Base-by-base conservation (phyloP, 2,329 filamentous ascomycete species). In the Penicillium sp. region DNA sequence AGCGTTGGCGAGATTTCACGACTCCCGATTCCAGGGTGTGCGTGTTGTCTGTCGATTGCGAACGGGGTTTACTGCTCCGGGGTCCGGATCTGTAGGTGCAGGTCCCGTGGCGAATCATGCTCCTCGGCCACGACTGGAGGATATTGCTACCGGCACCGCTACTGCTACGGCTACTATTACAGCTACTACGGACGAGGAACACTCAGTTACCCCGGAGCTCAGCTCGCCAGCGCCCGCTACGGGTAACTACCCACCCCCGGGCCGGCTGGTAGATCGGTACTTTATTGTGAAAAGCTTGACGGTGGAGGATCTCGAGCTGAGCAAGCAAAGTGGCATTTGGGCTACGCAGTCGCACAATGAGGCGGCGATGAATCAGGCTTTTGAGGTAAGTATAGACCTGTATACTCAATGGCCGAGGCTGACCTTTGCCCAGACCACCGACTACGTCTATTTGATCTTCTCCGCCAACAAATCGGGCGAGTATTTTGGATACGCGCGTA, bases 381-480 rank as follows among this genome's bases (percentile, higher is more conserved):
- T 88, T 72, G 82, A 89, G 78, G 91, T 92, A 73, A 69, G 80
- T 66, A 12, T 22, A 28, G 25, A 45, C 17, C 14, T 25, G 11
- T 38, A 17, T 14, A 3, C 19, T 26, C 11, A 48, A 19, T 46
- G 11, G 19, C n/a, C 11, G 28, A 25, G 16, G 7, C 11, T 50
- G 30, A 50, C 28, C 16, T 35, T 19, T 14, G 8, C n/a, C 3
- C 17, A 96, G 91, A 78, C 80, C 10, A 84, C 87, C 14, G 90
- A 95, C 50, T 90, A 88, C 66, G 92, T 97, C 1, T 97, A 92
- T 68, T 80, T 97, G 30, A 85, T 97, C 14, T 97, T 97, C 72
- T 97, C 93, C 1, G 93, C 93, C 12, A 97, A 97, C 74, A 97
- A 97, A 69, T 97, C 93, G 0, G 93, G 93, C 12, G 93, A 97